Conservation (phyloP, 2,329 filamentous ascomycete genomes). For the Domatiomyces catenatus region DNA sequence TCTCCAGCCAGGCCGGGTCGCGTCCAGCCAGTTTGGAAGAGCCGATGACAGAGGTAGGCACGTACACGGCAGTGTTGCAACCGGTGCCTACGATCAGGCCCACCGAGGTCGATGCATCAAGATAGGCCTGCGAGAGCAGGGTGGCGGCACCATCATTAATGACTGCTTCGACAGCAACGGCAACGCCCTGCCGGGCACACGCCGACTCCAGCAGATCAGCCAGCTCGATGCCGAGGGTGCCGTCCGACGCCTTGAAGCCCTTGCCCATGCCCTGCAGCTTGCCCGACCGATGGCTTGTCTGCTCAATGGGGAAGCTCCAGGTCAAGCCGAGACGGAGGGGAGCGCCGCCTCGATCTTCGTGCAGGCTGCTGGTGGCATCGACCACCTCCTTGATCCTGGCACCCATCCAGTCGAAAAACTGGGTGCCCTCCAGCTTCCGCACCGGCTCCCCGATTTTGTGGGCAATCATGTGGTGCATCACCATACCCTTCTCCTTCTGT, state of each 20-base stretch:
- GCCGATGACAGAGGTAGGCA: slow-evolving; percentile 40
- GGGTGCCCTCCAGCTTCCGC: slow-evolving; percentile 37
- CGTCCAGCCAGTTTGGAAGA: slow-evolving; percentile 41
- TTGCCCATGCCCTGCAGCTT: slow-evolving; percentile 49
- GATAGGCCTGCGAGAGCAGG: slow-evolving; percentile 46
- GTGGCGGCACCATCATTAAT: slow-evolving; percentile 50
- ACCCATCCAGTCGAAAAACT: slow-evolving; percentile 55
- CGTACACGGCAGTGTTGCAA: slow-evolving; percentile 48
- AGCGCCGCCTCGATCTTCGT: slow-evolving; percentile 25
- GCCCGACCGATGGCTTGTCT: slow-evolving; percentile 44
- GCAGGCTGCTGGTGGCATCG: slow-evolving; percentile 24
- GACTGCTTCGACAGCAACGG: slow-evolving; percentile 46
- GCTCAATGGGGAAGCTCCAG: slow-evolving; percentile 53
- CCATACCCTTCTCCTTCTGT: slow-evolving; percentile 29
- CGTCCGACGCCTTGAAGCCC: slow-evolving; percentile 45
- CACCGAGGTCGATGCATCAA: slow-evolving; percentile 44
- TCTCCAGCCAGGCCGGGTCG: slow-evolving; percentile 39
- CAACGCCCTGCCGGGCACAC: slow-evolving; percentile 38
- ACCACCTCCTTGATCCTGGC: slow-evolving; percentile 29
- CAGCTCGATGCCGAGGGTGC: slow-evolving; percentile 44
- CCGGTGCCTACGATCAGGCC: slow-evolving; percentile 51
- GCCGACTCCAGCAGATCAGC: slow-evolving; percentile 44
- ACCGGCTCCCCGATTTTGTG: slow-evolving; percentile 42
- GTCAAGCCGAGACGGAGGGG: slow-evolving; percentile 44
- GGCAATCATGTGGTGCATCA: slow-evolving; percentile 39